Base-by-base conservation (phyloP, 257 asterid genomes). In the Forsythia viridissima region DNA sequence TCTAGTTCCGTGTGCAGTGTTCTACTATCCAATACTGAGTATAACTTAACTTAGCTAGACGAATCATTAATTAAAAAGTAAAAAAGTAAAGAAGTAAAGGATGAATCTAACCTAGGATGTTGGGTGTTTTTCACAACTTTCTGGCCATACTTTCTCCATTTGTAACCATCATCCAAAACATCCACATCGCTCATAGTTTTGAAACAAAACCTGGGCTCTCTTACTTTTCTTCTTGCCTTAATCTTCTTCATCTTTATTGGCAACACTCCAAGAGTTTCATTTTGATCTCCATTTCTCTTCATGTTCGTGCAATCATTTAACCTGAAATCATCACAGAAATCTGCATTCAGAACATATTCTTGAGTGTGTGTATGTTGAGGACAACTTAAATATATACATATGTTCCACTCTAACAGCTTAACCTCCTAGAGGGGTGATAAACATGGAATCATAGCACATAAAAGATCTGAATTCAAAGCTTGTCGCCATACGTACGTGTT, bases 111-210 rank as follows among this genome's bases (percentile, higher is more conserved):
- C 99, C 99, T 93, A 44, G 99, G 99, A 86, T 93, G 98, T 80
- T 91, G 95, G 72, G 99, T 93, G 88, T 94, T 90, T 89, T 94
- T 94, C 72, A 94, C 99, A 74, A 93, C 96, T 81, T 94, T 94
- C 73, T 94, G 99, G 2, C 99, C 99, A 84, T 94, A 94, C 81
- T 94, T 94, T 83, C 98, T 89, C 98, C 98, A 94, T 73, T 94
- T 94, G 68, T 94, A 94, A 44, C 98, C 98, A 88, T 94, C 99
- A 84, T 94, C 99, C 76, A 93, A 74, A 8, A 94, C 95, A 88
- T 94, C 99, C 43, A 94, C 90, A 69, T 91, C 99, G 72, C 98
- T 94, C 93, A 93, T 84, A 15, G 99, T 94, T 85, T 94, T 94
- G 93, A 94, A 94, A 84, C 97, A 88, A 84, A 94, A 94, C 63